Percentiles rank a stretch among this genome's conserved stretches.
These are phyloP conservation scores for Panicum miliaceum DNA, from an alignment of 176 grass and related monocot genomes.

Conservation along the genomic window DNA sequence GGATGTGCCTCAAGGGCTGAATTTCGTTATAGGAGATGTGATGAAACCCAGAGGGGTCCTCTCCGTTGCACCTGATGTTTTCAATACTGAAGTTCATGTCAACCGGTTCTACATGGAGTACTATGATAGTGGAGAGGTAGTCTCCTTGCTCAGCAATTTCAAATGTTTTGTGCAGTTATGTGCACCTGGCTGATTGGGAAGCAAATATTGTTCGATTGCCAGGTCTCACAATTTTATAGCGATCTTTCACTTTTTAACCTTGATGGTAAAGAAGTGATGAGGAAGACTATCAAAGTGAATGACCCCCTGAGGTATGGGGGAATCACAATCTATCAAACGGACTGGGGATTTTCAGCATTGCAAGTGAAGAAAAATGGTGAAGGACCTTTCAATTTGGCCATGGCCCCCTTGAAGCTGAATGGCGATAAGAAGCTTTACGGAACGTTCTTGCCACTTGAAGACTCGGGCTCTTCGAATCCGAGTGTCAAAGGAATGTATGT, in stretches of 20 bases:
- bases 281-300: slow-evolving; percentile 94
- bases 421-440: slow-evolving; percentile 89
- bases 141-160: not conserved
- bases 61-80: slow-evolving; percentile 61
- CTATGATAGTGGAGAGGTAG: slow-evolving; percentile 98
- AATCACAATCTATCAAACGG: slow-evolving; percentile 93
- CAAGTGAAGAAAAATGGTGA: slow-evolving; percentile 92
- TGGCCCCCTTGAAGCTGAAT: slow-evolving; percentile 77
- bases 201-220: slow-evolving; percentile 23
- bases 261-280: slow-evolving; percentile 87
- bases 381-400: slow-evolving; percentile 89
- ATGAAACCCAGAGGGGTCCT: slow-evolving; percentile 79
- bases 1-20: slow-evolving; percentile 88
- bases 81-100: slow-evolving; percentile 92
- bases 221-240: slow-evolving; percentile 94
- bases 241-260: slow-evolving; percentile 88
- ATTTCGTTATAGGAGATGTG: slow-evolving; percentile 90
- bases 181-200: not conserved
- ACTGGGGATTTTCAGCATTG: slow-evolving; percentile 91
- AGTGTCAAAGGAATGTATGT: slow-evolving; percentile 95
- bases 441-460: slow-evolving; percentile 78
- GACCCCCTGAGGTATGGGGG: slow-evolving; percentile 87
- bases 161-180: slow-evolving; percentile 7
- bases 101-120: slow-evolving; percentile 98
- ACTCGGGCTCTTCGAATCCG: slow-evolving; percentile 58